Evolutionary conservation across 495 filamentous ascomycete genomes (phyloP).

Genomic region (Entonaema liquescens): DNA sequence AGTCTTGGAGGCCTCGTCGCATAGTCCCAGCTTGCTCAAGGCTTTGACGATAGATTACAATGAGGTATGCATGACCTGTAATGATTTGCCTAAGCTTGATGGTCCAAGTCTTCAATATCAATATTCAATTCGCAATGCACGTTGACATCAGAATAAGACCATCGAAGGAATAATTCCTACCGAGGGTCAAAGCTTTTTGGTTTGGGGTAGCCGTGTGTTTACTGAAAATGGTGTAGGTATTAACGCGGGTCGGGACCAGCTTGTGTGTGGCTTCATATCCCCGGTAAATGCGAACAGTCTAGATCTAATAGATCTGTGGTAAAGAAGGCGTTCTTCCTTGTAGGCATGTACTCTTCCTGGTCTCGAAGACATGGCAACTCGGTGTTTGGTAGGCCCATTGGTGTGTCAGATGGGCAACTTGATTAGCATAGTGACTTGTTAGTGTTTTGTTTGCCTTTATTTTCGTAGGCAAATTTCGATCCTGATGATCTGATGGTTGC

Average conservation of each 20-base stretch:
- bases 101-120: neutral
- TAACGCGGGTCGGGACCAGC: constrained; percentile 5
- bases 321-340: constrained; percentile 6
- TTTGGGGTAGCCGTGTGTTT: neutral
- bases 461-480: constrained; percentile 4
- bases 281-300: constrained; percentile 15
- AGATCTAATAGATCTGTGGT: constrained; percentile 23
- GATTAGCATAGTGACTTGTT: neutral
- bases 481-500: constrained; percentile 9
- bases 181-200: constrained; percentile 4
- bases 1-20: neutral
- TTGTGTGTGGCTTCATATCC: neutral
- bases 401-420: neutral
- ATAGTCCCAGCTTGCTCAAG: neutral
- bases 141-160: constrained; percentile 41
- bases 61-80: neutral
- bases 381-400: neutral
- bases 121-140: constrained; percentile 15
- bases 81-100: no score
- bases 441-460: neutral
- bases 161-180: neutral
- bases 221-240: neutral
- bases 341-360: neutral
- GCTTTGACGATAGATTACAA: neutral
- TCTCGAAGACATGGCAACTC: neutral